phyloP scores from a whole-genome alignment of 768 basidiomycete genomes.

The Rhizopogon sp. region DNA sequence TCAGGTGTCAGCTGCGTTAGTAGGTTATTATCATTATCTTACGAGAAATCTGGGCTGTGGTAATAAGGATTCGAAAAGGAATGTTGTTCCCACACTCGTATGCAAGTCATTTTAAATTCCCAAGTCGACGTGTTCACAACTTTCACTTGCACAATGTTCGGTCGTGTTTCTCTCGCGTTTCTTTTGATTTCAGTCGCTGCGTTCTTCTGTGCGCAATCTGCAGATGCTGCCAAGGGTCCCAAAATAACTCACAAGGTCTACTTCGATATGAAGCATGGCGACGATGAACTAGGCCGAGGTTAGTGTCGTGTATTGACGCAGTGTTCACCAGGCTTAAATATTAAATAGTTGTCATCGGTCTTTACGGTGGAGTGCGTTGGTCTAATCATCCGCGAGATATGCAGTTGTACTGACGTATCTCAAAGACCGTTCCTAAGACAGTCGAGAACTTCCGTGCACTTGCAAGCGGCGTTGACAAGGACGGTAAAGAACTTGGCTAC shows the following conservation, averaged over 20 bases:
- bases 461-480: slow-evolving; percentile 74
- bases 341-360: slow-evolving; percentile 69
- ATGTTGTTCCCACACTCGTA: slow-evolving; percentile 16
- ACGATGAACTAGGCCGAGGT: slow-evolving; percentile 80
- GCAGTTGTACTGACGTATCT: not conserved
- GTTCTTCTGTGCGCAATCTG: slow-evolving; percentile 66
- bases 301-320: slow-evolving; percentile 17
- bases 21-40: too few species aligned
- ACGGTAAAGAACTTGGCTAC: slow-evolving; percentile 60
- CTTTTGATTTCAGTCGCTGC: slow-evolving; percentile 60
- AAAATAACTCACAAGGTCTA: slow-evolving; percentile 90
- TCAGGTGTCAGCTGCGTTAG: too few species aligned
- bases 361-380: slow-evolving; percentile 76
- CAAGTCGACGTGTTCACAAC: not conserved
- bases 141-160: slow-evolving; percentile 39
- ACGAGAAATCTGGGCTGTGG: too few species aligned
- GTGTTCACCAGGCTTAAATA: slow-evolving; percentile 6
- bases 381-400: not conserved
- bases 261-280: slow-evolving; percentile 94
- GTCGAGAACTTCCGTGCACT: slow-evolving; percentile 97
- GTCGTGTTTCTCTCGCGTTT: slow-evolving; percentile 57
- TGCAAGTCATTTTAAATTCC: not conserved
- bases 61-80: slow-evolving; percentile 10
- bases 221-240: slow-evolving; percentile 81
- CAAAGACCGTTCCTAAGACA: slow-evolving; percentile 90